Evolutionary conservation across 495 filamentous ascomycete genomes (phyloP).

Genomic region (Amniculicola lignicola): DNA sequence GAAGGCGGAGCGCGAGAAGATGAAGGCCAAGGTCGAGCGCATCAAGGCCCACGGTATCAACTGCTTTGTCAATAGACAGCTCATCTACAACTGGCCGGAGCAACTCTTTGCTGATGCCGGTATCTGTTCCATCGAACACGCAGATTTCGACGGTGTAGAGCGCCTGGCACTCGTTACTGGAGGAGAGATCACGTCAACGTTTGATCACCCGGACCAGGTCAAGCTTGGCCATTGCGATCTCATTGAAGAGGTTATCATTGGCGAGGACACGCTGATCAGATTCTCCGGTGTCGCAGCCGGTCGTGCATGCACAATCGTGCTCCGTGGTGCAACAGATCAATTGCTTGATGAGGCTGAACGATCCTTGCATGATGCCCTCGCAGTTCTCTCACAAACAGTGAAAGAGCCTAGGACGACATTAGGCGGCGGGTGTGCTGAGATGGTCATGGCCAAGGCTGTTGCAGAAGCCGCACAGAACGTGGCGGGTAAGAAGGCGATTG

Average conservation of each 20-base stretch:
- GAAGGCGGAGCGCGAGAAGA: slow-evolving; percentile 97
- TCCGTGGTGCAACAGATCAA: slow-evolving; percentile 94
- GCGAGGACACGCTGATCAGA: slow-evolving; percentile 93
- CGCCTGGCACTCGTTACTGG: slow-evolving; percentile 91
- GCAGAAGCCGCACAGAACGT: slow-evolving; percentile 91
- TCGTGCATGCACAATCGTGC: slow-evolving; percentile 92
- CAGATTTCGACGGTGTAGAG: slow-evolving; percentile 98
- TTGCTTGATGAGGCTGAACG: slow-evolving; percentile 95
- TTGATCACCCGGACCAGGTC: slow-evolving; percentile 95
- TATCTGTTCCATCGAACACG: slow-evolving; percentile 97
- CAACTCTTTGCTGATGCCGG: slow-evolving; percentile 97
- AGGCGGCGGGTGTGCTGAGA: slow-evolving; percentile 94
- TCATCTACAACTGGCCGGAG: slow-evolving; percentile 99
- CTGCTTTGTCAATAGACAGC: slow-evolving; percentile 98
- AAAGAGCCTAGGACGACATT: slow-evolving; percentile 91
- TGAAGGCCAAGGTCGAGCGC: slow-evolving; percentile 96
- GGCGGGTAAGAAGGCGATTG: slow-evolving; percentile 92
- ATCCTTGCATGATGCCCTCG: slow-evolving; percentile 91
- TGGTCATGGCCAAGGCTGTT: slow-evolving; percentile 98
- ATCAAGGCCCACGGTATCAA: slow-evolving; percentile 99
- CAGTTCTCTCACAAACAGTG: slow-evolving; percentile 95
- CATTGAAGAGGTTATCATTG: slow-evolving; percentile 97
- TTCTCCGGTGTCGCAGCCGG: slow-evolving; percentile 96
- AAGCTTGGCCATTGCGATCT: slow-evolving; percentile 93
- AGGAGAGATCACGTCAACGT: slow-evolving; percentile 94